Percentiles rank a stretch among this genome's conserved stretches.
Evolutionary conservation across 225 moss, liverwort and hornwort species (phyloP).

Genomic region (Asterella californica): DNA sequence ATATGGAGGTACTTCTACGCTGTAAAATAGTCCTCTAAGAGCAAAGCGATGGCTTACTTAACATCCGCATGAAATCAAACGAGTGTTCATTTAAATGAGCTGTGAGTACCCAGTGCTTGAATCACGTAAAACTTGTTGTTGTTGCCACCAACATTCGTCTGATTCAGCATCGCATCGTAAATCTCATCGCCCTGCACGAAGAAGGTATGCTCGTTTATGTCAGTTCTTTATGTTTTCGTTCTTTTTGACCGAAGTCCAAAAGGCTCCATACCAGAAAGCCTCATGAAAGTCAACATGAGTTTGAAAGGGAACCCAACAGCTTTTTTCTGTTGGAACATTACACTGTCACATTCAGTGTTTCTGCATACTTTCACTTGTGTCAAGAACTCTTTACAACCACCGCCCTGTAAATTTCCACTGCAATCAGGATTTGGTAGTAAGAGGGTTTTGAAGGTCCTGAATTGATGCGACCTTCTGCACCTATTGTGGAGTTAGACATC

Average conservation of each 20-base stretch:
- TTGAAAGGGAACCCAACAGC: not conserved
- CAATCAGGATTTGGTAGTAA: too few relatives aligned
- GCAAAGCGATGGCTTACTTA: not conserved
- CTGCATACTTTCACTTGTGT: too few relatives aligned
- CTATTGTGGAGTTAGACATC: too few relatives aligned
- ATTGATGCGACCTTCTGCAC: too few relatives aligned
- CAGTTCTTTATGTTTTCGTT: too few relatives aligned
- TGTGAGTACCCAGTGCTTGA: conserved; percentile 67
- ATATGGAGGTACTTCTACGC: not conserved
- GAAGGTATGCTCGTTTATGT: not conserved
- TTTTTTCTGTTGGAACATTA: not conserved
- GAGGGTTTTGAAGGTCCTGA: too few relatives aligned
- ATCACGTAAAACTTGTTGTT: conserved; percentile 95
- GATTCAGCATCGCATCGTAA: conserved; percentile 95
- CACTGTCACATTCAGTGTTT: too few relatives aligned
- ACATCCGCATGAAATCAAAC: not conserved
- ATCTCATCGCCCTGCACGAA: conserved; percentile 46
- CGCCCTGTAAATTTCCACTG: too few relatives aligned
- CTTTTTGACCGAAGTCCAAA: too few relatives aligned
- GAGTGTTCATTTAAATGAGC: not conserved
- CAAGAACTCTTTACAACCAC: too few relatives aligned
- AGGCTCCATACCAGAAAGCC: too few relatives aligned
- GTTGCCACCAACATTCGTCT: conserved; percentile 86
- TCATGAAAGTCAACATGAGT: too few relatives aligned
- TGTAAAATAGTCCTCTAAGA: not conserved